Evolutionary conservation across 805 yeast species (phyloP), one percentile per base, ranked within the genome.

Genomic region (Yarrowia yakushimensis): DNA sequence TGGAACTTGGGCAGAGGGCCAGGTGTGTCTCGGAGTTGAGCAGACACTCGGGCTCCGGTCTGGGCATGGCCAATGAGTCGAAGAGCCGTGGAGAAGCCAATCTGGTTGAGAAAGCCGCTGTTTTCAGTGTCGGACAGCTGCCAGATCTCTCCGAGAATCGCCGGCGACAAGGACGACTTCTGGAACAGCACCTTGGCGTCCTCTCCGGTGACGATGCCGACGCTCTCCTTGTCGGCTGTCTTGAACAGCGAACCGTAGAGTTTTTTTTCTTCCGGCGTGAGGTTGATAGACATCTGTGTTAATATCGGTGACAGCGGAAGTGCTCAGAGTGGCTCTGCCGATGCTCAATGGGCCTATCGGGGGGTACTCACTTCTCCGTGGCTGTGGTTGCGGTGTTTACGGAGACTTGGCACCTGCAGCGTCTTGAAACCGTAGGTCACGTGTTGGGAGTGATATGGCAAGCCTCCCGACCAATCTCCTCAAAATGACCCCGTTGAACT

Each of bases 11-110:
- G 91, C 63, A 85, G 71, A 2, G 89, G 88, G 5, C 88, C 87
- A 8, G 86, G 72, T 23, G 67, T 63, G 23, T 69, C 85, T 11
- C 82, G 85, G 60, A 87, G 78, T 6, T 81, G 78, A 3, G 81
- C 68, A 13, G 85, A 79, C 20, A 85, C 74, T n/a, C 79, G 77
- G 63, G 80, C 80, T 25, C 96, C 96, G 10, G 79, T 73, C 77
- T 94, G 98, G 46, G 89, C 85, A 71, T 90, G 88, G 27, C 96
- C 96, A 69, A 94, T 88, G 67, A 90, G 78, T 72, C 99, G 83
- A 84, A 94, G 81, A 20, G 97, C 97, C 60, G 85, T 81, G 65
- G 88, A 83, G 74, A 94, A 94, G 25, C 92, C 93, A 63, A 81
- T 79, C 70, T 86, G 89, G 68, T 86, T 87, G 66, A 94, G 78